Conservation (phyloP, 2,329 filamentous ascomycete genomes). For the Dissoconium aciculare region DNA sequence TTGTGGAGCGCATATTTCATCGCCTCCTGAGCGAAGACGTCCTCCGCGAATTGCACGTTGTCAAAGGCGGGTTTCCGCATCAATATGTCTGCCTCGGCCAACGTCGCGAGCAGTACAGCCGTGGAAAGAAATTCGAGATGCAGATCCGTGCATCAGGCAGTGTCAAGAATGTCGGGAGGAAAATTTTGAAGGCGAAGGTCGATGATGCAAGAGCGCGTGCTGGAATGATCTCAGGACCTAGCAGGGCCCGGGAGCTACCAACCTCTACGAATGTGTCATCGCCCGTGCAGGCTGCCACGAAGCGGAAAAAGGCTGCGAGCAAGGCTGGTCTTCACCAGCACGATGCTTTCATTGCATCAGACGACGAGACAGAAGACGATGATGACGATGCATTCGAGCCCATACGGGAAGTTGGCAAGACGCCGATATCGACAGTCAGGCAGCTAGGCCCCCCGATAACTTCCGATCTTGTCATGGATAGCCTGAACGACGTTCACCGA, state of each 20-base stretch:
- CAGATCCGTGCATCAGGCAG: conserved; percentile 32
- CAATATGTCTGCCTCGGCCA: conserved; percentile 48
- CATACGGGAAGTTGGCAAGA: conserved; percentile 21
- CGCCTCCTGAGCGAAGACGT: conserved; percentile 59
- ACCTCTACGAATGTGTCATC: conserved; percentile 55
- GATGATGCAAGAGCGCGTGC: too few species aligned
- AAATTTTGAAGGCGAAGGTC: conserved; percentile 20
- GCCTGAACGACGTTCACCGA: conserved; percentile 44
- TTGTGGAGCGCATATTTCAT: conserved; percentile 74
- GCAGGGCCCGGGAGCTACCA: conserved; percentile 34
- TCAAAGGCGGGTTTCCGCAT: conserved; percentile 47
- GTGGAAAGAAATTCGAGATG: conserved; percentile 34
- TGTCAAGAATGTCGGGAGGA: conserved; percentile 20
- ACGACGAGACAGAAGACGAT: conserved; percentile 29
- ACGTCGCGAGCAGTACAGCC: conserved; percentile 34
- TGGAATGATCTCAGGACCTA: conserved; percentile 22
- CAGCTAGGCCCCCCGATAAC: conserved; percentile 44
- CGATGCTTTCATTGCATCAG: conserved; percentile 25
- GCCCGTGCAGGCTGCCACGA: conserved; percentile 37
- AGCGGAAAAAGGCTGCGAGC: conserved; percentile 21
- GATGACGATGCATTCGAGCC: conserved; percentile 35
- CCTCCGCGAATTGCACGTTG: conserved; percentile 45
- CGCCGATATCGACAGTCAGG: conserved; percentile 27
- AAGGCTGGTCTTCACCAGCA: conserved; percentile 19
- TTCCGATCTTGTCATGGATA: conserved; percentile 38